These are phyloP conservation scores for Coffea canephora DNA, from an alignment of 257 asterid genomes.

Conservation along the genomic window DNA sequence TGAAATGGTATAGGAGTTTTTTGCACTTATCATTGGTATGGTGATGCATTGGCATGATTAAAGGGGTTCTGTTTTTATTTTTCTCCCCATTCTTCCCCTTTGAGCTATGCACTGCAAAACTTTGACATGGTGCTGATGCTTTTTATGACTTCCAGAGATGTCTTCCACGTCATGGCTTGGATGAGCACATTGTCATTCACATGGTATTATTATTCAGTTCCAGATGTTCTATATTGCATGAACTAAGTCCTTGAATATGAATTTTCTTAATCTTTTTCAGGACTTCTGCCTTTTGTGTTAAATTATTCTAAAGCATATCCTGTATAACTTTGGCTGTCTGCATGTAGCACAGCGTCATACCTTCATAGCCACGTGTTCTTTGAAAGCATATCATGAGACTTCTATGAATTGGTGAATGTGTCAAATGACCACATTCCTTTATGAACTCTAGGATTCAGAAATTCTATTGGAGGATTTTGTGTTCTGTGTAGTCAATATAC, in stretches of 20 bases:
- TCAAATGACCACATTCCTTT: background rate
- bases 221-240: background rate
- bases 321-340: background rate
- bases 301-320: background rate
- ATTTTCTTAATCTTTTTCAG: background rate
- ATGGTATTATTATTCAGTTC: conserved; percentile 63
- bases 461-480: background rate
- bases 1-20: background rate
- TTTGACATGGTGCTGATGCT: conserved; percentile 9
- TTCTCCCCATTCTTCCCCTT: too few relatives aligned
- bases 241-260: background rate
- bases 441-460: background rate
- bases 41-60: background rate
- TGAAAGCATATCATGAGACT: background rate
- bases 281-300: background rate
- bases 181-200: conserved; percentile 86
- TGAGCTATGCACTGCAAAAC: background rate
- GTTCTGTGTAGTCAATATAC: background rate
- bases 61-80: too few relatives aligned
- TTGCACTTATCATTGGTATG: background rate
- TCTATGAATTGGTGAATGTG: background rate
- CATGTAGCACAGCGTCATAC: background rate
- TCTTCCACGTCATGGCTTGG: conserved; percentile 83
- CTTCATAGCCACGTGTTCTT: background rate
- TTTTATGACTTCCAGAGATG: conserved; percentile 65